Percentiles rank a stretch among this genome's conserved stretches.
phyloP scores from a whole-genome alignment of 2,329 filamentous ascomycete genomes.

The Penicillium sp. region DNA sequence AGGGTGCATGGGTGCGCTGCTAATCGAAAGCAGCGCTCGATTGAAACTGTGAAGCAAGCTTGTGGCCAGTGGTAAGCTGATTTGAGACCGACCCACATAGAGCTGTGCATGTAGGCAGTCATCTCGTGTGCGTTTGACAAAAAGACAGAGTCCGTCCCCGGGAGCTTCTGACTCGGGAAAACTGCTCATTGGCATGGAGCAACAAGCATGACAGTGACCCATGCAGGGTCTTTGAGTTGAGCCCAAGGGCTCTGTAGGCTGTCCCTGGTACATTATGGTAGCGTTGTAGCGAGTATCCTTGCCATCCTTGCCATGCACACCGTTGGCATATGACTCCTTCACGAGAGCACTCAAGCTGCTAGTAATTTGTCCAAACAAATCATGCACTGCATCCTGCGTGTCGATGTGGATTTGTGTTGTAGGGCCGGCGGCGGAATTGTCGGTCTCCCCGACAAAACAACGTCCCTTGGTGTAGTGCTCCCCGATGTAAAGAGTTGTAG shows the following conservation, averaged over 20 bases:
- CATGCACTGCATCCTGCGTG: constrained; percentile 10
- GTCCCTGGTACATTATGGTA: constrained; percentile 11
- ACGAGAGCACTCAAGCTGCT: neutral
- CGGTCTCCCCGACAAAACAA: constrained; percentile 12
- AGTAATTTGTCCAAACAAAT: constrained; percentile 6
- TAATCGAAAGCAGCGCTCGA: constrained; percentile 14
- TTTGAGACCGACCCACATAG: constrained; percentile 6
- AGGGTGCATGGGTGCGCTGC: neutral
- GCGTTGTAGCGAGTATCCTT: neutral
- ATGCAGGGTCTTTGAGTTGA: neutral
- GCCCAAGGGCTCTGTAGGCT: neutral
- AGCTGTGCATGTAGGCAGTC: constrained; percentile 10
- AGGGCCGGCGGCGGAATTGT: neutral
- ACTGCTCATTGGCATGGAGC: neutral
- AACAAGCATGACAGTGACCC: constrained; percentile 7
- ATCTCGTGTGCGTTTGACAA: constrained; percentile 10
- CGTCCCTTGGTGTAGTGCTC: constrained; percentile 13
- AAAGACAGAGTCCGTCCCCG: constrained; percentile 8
- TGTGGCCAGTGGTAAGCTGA: constrained; percentile 13
- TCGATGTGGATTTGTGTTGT: constrained; percentile 15
- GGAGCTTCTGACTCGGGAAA: neutral
- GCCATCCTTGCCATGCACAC: neutral
- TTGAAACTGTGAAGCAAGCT: constrained; percentile 19
- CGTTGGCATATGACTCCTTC: neutral
- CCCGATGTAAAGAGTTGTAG: constrained; percentile 14